These are phyloP conservation scores for Diaporthe vexans DNA, from an alignment of 2,329 filamentous ascomycete genomes.

Conservation along the genomic window DNA sequence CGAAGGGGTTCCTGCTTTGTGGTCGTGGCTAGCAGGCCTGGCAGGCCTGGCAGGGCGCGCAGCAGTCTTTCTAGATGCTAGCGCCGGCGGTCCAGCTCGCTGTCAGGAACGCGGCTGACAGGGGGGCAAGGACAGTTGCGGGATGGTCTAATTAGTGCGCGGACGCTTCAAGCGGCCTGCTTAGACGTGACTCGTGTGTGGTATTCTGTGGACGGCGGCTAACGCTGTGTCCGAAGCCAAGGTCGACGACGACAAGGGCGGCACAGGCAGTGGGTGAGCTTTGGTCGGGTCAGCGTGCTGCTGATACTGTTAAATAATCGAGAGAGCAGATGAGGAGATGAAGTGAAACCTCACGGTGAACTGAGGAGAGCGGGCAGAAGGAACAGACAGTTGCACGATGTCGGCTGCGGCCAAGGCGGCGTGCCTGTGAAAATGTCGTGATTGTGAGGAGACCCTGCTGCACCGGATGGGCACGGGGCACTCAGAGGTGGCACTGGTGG, in stretches of 20 bases:
- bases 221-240: not conserved
- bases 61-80: not conserved
- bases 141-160: constrained; percentile 5
- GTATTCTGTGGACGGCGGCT: constrained; percentile 15
- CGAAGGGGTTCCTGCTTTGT: not conserved
- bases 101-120: constrained; percentile 12
- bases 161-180: not conserved
- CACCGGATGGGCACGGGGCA: constrained; percentile 1
- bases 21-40: not conserved
- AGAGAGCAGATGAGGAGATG: not conserved
- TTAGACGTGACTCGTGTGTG: constrained; percentile 23
- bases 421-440: constrained; percentile 25
- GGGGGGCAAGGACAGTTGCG: not conserved
- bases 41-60: not conserved
- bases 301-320: not conserved
- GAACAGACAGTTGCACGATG: constrained; percentile 4
- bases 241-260: not conserved
- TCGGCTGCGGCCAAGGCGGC: constrained; percentile 30
- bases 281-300: not conserved
- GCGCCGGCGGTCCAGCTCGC: not conserved
- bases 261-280: not conserved
- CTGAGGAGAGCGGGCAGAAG: not conserved
- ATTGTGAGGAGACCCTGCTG: constrained; percentile 32
- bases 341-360: too few relatives aligned
- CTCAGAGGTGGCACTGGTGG: not conserved